These are phyloP conservation scores for Plasmodium gallinaceum DNA, from an alignment of 169 alveolate species.

Conservation along the genomic window DNA sequence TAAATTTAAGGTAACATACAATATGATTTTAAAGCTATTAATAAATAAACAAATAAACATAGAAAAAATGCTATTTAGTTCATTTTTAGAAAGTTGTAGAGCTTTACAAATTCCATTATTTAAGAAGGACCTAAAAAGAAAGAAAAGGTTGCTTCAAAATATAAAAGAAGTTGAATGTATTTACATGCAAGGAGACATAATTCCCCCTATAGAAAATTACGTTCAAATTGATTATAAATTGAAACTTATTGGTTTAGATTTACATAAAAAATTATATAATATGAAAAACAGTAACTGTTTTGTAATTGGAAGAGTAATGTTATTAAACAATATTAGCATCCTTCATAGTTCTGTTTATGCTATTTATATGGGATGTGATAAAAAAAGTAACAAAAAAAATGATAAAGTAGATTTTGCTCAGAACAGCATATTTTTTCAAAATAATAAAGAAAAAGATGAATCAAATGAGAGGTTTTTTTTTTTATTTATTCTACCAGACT, in stretches of 20 bases:
- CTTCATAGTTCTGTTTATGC: constrained; percentile 73
- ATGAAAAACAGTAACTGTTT: constrained; percentile 68
- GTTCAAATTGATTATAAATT: constrained; percentile 71
- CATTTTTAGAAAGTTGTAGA: constrained; percentile 89
- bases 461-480: constrained; percentile 47
- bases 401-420: constrained; percentile 52
- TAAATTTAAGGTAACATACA: constrained; percentile 94
- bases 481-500: constrained; percentile 61
- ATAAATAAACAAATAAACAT: constrained; percentile 87
- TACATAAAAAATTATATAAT: constrained; percentile 61
- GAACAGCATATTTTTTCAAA: constrained; percentile 70
- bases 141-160: constrained; percentile 61
- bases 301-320: constrained; percentile 75
- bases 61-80: constrained; percentile 89
- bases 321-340: constrained; percentile 31
- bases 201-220: constrained; percentile 70
- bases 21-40: constrained; percentile 90
- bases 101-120: constrained; percentile 84
- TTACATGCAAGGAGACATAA: constrained; percentile 26
- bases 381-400: constrained; percentile 43
- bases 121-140: constrained; percentile 80
- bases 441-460: constrained; percentile 14
- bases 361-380: constrained; percentile 67
- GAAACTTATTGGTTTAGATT: constrained; percentile 57
- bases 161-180: constrained; percentile 77